Evolutionary conservation across 2,329 filamentous ascomycete genomes (phyloP), one percentile per base, ranked within the genome.

Genomic region (Cytospora paraplurivora): DNA sequence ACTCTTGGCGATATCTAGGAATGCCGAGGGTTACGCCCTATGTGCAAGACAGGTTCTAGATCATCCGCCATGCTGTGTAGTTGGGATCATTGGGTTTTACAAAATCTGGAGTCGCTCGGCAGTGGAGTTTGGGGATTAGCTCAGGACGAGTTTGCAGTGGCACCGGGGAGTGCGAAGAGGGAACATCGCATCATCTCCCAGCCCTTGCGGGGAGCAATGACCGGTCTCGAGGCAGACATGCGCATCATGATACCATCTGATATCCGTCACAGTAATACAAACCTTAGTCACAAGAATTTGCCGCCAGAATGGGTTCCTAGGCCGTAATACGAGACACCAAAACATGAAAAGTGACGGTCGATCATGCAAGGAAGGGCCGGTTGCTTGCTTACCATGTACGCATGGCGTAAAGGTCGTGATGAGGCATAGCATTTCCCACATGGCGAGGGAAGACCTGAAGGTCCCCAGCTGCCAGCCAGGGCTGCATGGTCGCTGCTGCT

Each of bases 1-100:
- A 88, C 96, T 69, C 78, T 98, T 68, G 93, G 93, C 32, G 81
- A 82, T 21, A 66, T 62, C 12, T 75, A 67, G 34, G 33, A 66
- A 52, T 15, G 41, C 7, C 32, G 17, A 38, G 38, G 51, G 15
- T 49, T 13, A 15, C 32, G 32, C 27, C 37, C 12, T 38, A 17
- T 55, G 32, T 19, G 27, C 27, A 38, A 27, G 27, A 27, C 19
- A 55, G 35, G 8, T 15, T 27, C 38, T 38, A 50, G 54, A 37
- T 35, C 33, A 54, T 47, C n/a, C 44, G 44, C 44, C 8, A 19
- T 47, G 15, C 38, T 44, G 38, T 7, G n/a, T 47, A 12, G 44
- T 47, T 12, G 44, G 44, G 10, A 47, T 4, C 21, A 21, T 47
- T 6, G 44, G 27, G 2, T 27, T 47, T 21, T 10, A n/a, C 44